Conservation (phyloP, 2,329 filamentous ascomycete species). For the Microdochium nivale region DNA sequence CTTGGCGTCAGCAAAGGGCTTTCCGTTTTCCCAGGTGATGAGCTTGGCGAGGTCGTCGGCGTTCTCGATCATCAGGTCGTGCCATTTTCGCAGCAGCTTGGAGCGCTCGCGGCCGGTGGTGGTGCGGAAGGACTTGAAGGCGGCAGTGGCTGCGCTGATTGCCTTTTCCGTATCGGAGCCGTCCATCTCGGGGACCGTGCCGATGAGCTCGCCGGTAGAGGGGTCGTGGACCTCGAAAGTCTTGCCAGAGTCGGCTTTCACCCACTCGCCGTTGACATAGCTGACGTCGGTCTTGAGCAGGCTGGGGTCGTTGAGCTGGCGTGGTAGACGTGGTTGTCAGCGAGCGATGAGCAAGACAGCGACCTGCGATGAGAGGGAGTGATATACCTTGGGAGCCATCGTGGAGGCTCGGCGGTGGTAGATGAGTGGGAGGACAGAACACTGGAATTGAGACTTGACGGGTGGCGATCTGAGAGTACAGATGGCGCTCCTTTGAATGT, state of each 20-base stretch:
- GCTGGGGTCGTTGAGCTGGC: constrained; percentile 65
- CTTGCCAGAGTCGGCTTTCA: constrained; percentile 75
- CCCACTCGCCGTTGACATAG: constrained; percentile 92
- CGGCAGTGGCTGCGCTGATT: constrained; percentile 73
- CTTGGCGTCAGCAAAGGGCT: constrained; percentile 67
- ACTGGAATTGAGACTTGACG: not conserved
- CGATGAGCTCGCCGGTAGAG: constrained; percentile 71
- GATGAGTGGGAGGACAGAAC: not conserved
- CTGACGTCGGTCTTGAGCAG: constrained; percentile 75
- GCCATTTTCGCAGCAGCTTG: constrained; percentile 70
- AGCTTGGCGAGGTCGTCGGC: constrained; percentile 71
- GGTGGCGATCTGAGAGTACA: not conserved
- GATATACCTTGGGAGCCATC: not conserved
- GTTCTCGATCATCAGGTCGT: constrained; percentile 71
- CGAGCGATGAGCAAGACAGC: not conserved
- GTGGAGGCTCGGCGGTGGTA: not conserved
- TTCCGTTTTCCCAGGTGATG: constrained; percentile 87
- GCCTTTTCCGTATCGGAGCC: constrained; percentile 69
- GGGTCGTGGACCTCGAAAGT: constrained; percentile 89
- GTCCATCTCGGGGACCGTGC: constrained; percentile 77
- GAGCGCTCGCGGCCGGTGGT: constrained; percentile 68
- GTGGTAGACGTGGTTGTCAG: not conserved
- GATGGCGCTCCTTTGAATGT: not conserved
- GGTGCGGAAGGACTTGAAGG: constrained; percentile 62
- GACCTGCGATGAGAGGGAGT: not conserved